Conservation (phyloP, 176 grass and related monocot species). For the Oryza australiensis region DNA sequence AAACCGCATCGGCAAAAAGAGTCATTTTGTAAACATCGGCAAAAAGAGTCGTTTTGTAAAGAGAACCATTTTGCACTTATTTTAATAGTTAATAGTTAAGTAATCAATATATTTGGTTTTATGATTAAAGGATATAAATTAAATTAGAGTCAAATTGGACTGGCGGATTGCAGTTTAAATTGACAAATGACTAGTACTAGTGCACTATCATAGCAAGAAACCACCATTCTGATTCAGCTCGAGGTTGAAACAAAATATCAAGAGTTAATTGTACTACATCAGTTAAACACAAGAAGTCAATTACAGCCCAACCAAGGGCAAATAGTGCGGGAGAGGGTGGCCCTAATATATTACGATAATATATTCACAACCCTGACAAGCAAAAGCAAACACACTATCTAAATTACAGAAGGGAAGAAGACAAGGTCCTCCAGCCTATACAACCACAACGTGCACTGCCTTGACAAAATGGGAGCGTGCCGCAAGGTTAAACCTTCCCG, state of each 20-base stretch:
- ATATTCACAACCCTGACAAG: slow-evolving; percentile 75
- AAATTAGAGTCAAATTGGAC: no score
- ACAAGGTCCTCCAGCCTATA: slow-evolving; percentile 55
- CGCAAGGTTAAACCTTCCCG: slow-evolving; percentile 47
- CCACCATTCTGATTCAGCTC: slow-evolving; percentile 21
- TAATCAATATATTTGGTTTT: no score
- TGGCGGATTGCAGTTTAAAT: not conserved
- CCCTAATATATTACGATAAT: slow-evolving; percentile 35
- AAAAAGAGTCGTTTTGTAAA: no score
- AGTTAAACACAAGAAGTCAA: not conserved
- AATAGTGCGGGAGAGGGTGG: not conserved
- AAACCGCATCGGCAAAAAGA: no score
- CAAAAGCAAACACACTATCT: slow-evolving; percentile 47
- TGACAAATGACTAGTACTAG: not conserved
- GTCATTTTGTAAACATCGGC: no score
- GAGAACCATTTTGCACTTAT: no score
- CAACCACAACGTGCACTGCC: slow-evolving; percentile 54
- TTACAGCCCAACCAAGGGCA: slow-evolving; percentile 6
- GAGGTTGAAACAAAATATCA: not conserved
- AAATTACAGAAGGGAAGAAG: slow-evolving; percentile 43
- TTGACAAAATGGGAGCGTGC: slow-evolving; percentile 53
- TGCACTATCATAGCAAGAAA: not conserved
- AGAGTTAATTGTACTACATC: not conserved
- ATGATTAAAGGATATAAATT: no score
- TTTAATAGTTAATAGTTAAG: no score